Base-by-base conservation (phyloP, 2,329 filamentous ascomycete genomes). In the Fusarium paranaense region DNA sequence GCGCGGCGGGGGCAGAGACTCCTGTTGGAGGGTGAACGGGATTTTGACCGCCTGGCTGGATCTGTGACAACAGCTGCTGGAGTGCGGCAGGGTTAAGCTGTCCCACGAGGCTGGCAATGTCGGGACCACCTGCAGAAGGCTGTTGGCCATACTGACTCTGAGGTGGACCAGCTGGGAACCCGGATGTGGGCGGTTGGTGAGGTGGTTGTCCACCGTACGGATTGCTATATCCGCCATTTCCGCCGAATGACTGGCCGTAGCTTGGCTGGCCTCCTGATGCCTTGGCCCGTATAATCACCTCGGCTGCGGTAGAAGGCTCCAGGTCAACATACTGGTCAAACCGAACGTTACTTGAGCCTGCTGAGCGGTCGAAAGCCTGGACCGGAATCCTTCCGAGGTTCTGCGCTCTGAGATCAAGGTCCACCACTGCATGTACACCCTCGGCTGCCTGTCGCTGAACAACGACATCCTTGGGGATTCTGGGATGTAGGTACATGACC, bases 311-410 rank as follows among this genome's bases (percentile, higher is more conserved):
- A 7, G 86, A 83, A 1, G 95, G 93, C 38, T 97, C 93, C 3
- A 98, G 87, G 76, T 95, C 92, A 66, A 93, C 90, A 81, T 98
- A 98, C 80, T 97, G 93, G 77, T 97, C 94, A 80, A 94, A 98
- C 50, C 91, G 90, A 68, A 97, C 91, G 73, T 94, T 95, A 76
- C 90, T 90, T 20, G 87, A 86, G n/a, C 94, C 94, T 11, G 87
- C 88, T 45, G 90, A 92, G 30, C 95, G 92, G 82, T 97, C 93
- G 79, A 98, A 98, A 7, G 97, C 90, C 77, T 96, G 94, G 4
- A 98, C 85, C 0, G 93, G 90, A 60, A 98, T 93, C 80, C 92
- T 95, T 73, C 91, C 91, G 2, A 88, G 88, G 37, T 87, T 86
- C 78, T 97, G 93, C 25, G 94, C 90, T 54, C 87, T 86, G 60